These are phyloP conservation scores for Craterostigma plantagineum DNA, from an alignment of 257 asterid species.

Conservation along the genomic window DNA sequence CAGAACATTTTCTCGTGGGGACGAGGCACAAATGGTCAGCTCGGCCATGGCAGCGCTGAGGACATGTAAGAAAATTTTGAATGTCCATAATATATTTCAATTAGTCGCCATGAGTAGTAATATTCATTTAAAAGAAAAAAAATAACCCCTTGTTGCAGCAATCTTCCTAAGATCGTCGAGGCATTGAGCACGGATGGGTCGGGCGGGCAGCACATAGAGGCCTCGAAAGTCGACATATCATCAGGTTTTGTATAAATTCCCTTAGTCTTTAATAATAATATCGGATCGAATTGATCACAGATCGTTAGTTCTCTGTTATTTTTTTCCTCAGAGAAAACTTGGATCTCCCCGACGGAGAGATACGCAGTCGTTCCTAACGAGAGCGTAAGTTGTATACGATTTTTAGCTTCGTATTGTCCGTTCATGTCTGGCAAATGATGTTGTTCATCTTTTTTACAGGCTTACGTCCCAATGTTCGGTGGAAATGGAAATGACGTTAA, in stretches of 20 bases:
- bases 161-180: slow-evolving; percentile 70
- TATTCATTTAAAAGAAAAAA: not conserved
- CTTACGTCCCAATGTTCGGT: not conserved
- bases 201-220: slow-evolving; percentile 53
- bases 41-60: slow-evolving; percentile 78
- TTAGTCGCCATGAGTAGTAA: no score
- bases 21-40: slow-evolving; percentile 96
- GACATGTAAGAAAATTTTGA: slow-evolving; percentile 35
- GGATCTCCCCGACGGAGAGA: slow-evolving; percentile 84
- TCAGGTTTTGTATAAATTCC: slow-evolving; percentile 26
- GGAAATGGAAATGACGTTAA: not conserved
- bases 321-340: slow-evolving; percentile 34
- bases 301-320: slow-evolving; percentile 2
- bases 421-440: not conserved
- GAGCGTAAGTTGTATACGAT: slow-evolving; percentile 14
- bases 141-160: slow-evolving; percentile 23
- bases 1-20: slow-evolving; percentile 95
- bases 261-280: not conserved
- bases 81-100: not conserved
- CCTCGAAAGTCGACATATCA: slow-evolving; percentile 43
- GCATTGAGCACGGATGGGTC: slow-evolving; percentile 73
- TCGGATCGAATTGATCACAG: not conserved
- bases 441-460: no score
- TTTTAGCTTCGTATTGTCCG: not conserved
- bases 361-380: slow-evolving; percentile 87